Base-by-base conservation (phyloP, 306 rosid species). In the Cucumis sativus region DNA sequence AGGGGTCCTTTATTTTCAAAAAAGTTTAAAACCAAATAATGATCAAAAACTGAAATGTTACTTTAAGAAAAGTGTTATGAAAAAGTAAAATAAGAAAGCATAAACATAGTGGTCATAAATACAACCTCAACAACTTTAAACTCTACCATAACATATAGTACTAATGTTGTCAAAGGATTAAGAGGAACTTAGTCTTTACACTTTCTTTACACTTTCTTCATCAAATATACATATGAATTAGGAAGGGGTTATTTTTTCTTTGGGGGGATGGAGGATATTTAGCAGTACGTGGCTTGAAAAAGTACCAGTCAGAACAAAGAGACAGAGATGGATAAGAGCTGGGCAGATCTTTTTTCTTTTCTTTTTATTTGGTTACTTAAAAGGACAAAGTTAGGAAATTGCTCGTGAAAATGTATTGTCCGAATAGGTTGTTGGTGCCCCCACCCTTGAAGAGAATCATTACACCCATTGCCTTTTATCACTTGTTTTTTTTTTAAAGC, bases 391-490 rank as follows among this genome's bases (percentile, higher is more conserved):
- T 21, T 68, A 55, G 65, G 87, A 67, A 82, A 83, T 47, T 82
- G 83, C 91, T 92, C 95, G 95, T 89, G 95, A 89, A 86, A 85
- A 63, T 78, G 84, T 80, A 83, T 81, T 71, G 87, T 84, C 86
- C 86, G 89, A 80, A 78, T 80, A 49, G 76, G 76, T 71, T 71
- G 45, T 81, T 33, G 37, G 37, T 81, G 87, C 84, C 79, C 79
- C 84, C 92, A 91, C 82, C 84, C 80, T 81, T 63, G 37, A 33
- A 33, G 37, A 81, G 88, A 88, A 89, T 91, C 92, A 89, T 87
- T 62, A 72, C 80, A 70, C 35, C 2, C 86, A 61, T 59, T 75
- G 73, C 81, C 79, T 83, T 83, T 72, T 72, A 16, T 16, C 62
- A 25, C 41, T 49, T 43, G 25, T 49, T 72, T 43, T 28, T 72